Evolutionary conservation across 2,329 filamentous ascomycete genomes (phyloP), one percentile per base, ranked within the genome.

Genomic region (Penicillium sp.): DNA sequence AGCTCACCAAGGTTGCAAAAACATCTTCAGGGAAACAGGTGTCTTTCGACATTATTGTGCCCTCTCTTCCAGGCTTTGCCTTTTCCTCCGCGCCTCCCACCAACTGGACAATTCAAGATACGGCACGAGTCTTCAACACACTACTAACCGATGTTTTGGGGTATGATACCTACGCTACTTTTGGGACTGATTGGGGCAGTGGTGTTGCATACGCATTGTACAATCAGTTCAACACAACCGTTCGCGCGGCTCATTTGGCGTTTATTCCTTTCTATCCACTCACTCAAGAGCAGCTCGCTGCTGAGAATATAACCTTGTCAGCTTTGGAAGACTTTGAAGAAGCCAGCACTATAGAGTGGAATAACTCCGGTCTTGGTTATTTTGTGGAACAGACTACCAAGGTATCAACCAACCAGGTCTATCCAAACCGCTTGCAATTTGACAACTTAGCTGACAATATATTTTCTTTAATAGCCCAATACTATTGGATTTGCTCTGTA

Each of bases 351-450:
- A 32, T 40, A 36, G 43, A 40, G 11, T 54, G 55, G 55, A 50
- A 11, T 38, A 47, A 32, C 22, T 43, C 55, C 1, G 55, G 50
- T 9, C 24, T 27, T 24, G 55, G 55, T 2, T 57, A 57, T 36
- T 57, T 53, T 22, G 24, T 18, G 10, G 55, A 57, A 47, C 55
- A 54, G 31, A 50, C 46, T 36, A 57, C 55, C 16, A 57, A 57
- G 50, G 55, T 57, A 54, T 14, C 31, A 14, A 34, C 10, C 31
- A 5, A 34, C 10, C 31, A 14, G 1, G 13, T 34, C 31, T 14
- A 34, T 14, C 13, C 31, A 34, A 11, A 5, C 9, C 13, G 31
- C 31, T 14, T 27, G 13, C 43, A 29, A 27, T 34, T 14, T 34
- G 31, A 4, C 31, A 34, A 3, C 9, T 11, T 34, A 13, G 13